Conservation (phyloP, 805 yeast genomes). For the Schwanniomyces sp. region DNA sequence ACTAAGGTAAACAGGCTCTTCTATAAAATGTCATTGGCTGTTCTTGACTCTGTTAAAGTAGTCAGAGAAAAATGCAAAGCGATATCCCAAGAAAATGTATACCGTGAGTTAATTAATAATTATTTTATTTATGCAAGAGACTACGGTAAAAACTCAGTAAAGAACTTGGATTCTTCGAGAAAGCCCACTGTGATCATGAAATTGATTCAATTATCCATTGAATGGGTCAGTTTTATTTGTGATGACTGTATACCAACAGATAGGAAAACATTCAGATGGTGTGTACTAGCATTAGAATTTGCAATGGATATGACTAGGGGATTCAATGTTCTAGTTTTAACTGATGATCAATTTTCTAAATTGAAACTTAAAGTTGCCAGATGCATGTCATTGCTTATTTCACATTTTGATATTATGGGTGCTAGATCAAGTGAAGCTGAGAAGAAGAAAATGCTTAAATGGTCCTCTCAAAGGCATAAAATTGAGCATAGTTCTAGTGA, state of each 20-base stretch:
- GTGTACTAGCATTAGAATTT: constrained; percentile 92
- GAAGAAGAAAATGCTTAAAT: constrained; percentile 52
- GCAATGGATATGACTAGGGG: constrained; percentile 94
- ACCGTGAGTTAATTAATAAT: constrained; percentile 75
- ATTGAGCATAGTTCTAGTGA: constrained; percentile 45
- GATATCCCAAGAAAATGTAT: constrained; percentile 48
- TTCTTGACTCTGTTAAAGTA: constrained; percentile 58
- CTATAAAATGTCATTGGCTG: constrained; percentile 64
- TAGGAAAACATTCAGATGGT: constrained; percentile 89
- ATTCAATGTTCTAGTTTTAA: constrained; percentile 78
- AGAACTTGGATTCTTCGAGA: constrained; percentile 60
- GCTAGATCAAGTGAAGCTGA: constrained; percentile 81
- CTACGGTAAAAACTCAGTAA: constrained; percentile 69
- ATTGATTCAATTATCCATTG: constrained; percentile 73
- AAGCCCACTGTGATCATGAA: constrained; percentile 69
- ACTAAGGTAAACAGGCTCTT: constrained; percentile 63
- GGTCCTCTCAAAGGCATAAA: constrained; percentile 54
- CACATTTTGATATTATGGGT: constrained; percentile 98
- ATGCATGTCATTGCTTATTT: constrained; percentile 88
- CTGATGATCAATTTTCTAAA: constrained; percentile 69
- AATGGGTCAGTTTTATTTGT: constrained; percentile 90
- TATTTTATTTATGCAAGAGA: constrained; percentile 79
- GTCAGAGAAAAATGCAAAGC: constrained; percentile 55
- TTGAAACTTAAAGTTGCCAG: constrained; percentile 85
- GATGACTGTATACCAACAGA: constrained; percentile 96